Percentiles rank a stretch among this genome's conserved stretches.
Conservation (phyloP, 805 yeast genomes). For the Naumovozyma castellii region DNA sequence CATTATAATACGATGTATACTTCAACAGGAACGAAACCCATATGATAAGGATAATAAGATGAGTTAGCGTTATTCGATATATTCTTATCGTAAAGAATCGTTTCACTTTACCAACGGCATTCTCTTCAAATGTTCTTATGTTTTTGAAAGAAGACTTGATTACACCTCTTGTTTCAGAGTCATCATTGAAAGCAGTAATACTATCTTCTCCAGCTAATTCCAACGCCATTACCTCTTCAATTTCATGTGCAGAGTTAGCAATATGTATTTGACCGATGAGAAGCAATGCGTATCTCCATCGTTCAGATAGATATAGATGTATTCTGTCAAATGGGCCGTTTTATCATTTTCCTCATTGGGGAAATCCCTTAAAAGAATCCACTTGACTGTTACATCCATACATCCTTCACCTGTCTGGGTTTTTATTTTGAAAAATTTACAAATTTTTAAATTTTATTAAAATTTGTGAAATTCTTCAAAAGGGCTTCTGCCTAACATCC, state of each 20-base stretch:
- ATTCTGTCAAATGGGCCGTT: background rate
- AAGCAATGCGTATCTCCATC: too few relatives aligned
- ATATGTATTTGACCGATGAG: too few relatives aligned
- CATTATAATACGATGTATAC: conserved; percentile 49
- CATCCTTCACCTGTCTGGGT: background rate
- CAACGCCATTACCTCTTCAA: conserved; percentile 11
- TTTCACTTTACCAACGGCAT: background rate
- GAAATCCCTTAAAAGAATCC: too few relatives aligned
- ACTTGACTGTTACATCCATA: background rate
- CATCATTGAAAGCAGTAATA: conserved; percentile 8
- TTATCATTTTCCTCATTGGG: too few relatives aligned
- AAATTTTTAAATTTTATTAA: too few relatives aligned
- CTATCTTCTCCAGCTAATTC: conserved; percentile 16
- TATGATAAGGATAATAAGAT: conserved; percentile 41
- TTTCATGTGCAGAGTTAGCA: background rate
- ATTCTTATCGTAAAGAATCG: conserved; percentile 11
- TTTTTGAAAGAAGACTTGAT: background rate
- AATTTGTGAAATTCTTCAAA: too few relatives aligned
- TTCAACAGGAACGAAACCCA: conserved; percentile 38
- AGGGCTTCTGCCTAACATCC: too few relatives aligned
- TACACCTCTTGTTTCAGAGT: background rate
- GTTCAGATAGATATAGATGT: background rate
- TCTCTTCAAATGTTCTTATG: background rate
- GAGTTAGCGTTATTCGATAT: conserved; percentile 45
- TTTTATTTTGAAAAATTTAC: too few relatives aligned